Conservation (phyloP, 176 grass and related monocot genomes). For the Carex myosuroides region DNA sequence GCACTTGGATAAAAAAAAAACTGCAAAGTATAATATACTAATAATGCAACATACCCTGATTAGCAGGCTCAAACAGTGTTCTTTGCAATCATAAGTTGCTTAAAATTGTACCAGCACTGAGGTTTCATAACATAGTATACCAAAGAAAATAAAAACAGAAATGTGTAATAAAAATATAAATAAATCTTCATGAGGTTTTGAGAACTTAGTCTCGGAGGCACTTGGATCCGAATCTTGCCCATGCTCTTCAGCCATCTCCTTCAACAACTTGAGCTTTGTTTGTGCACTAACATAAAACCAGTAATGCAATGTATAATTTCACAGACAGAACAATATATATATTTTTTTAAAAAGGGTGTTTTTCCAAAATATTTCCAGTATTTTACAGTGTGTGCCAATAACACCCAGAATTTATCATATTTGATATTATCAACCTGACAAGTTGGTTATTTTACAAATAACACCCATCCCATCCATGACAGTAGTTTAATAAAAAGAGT, state of each 20-base stretch:
- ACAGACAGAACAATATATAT: background rate
- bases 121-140: no score
- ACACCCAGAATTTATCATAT: background rate
- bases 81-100: no score
- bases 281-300: constrained; percentile 39
- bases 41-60: no score
- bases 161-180: constrained; percentile 39
- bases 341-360: background rate
- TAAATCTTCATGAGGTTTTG: constrained; percentile 88
- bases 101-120: no score
- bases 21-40: no score
- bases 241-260: constrained; percentile 97
- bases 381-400: background rate
- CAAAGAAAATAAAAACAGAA: background rate
- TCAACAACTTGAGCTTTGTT: constrained; percentile 77
- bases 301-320: background rate
- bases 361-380: background rate
- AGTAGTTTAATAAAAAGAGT: no score
- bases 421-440: background rate
- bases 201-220: constrained; percentile 62
- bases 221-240: constrained; percentile 92
- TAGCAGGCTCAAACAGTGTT: no score
- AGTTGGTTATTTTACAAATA: background rate
- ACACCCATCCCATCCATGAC: background rate
- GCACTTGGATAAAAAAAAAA: background rate